These are phyloP conservation scores for Tieghemostelium lacteum DNA, from an alignment of 78 protist species.

Conservation along the genomic window DNA sequence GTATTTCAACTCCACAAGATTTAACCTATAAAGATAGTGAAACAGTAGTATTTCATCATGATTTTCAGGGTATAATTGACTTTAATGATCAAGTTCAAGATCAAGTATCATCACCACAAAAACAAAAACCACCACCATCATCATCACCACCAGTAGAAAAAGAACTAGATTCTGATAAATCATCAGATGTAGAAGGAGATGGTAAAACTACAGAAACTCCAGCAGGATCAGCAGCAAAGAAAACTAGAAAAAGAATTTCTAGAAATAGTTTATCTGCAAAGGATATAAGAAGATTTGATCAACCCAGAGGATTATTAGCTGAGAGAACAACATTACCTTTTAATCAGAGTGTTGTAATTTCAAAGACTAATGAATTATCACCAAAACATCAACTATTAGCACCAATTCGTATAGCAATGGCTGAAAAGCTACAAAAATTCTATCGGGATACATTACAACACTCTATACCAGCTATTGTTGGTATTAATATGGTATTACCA, in stretches of 20 bases:
- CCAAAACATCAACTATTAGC: slow-evolving; percentile 5
- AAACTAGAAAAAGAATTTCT: slow-evolving; percentile 1
- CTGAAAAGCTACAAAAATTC: background rate
- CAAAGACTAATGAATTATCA: slow-evolving; percentile 9
- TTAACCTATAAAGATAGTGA: background rate
- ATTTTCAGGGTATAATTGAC: background rate
- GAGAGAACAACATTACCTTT: slow-evolving; percentile 1
- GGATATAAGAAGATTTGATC: slow-evolving; percentile 2
- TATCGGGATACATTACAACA: background rate
- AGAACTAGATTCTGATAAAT: background rate
- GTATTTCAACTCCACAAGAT: too few species aligned
- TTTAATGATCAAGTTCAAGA: background rate
- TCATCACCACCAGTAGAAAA: background rate
- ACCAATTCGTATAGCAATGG: background rate
- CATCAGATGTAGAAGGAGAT: background rate
- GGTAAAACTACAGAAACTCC: too few species aligned
- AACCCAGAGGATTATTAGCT: background rate
- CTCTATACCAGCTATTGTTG: background rate
- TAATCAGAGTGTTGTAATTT: background rate
- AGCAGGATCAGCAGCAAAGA: too few species aligned
- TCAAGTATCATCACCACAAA: background rate
- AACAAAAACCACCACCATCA: background rate
- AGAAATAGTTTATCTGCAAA: background rate
- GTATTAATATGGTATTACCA: background rate
- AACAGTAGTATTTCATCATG: background rate